These are phyloP conservation scores for Tylopilus felleus DNA, from an alignment of 768 basidiomycete species.

Conservation along the genomic window DNA sequence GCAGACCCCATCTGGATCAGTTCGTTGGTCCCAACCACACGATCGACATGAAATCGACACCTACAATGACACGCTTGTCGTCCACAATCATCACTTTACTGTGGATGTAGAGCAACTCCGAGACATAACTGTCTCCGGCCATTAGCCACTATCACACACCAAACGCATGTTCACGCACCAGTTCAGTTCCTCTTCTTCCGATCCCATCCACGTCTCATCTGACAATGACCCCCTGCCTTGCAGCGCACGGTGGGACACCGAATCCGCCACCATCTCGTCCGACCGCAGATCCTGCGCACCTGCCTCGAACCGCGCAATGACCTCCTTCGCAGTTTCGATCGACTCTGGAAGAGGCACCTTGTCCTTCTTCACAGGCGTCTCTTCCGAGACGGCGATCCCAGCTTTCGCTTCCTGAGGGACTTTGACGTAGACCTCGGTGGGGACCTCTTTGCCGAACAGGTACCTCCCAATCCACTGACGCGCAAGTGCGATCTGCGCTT, in stretches of 20 bases:
- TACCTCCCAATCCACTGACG: constrained; percentile 67
- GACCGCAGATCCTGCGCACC: constrained; percentile 54
- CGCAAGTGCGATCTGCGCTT: constrained; percentile 84
- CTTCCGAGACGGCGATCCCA: constrained; percentile 49
- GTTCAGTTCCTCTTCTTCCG: constrained; percentile 75
- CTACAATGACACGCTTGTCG: constrained; percentile 81
- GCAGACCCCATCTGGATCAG: constrained; percentile 79
- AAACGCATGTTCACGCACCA: constrained; percentile 49
- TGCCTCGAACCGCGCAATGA: constrained; percentile 67
- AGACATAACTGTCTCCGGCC: constrained; percentile 56
- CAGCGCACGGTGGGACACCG: constrained; percentile 78
- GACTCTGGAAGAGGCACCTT: constrained; percentile 65
- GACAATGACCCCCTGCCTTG: constrained; percentile 54
- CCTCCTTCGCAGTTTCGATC: constrained; percentile 63
- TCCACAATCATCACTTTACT: constrained; percentile 94
- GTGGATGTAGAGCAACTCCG: constrained; percentile 82
- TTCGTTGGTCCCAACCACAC: constrained; percentile 5
- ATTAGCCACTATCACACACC: constrained; percentile 4
- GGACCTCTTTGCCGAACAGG: constrained; percentile 31
- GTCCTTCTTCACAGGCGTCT: constrained; percentile 52
- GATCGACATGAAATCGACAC: constrained; percentile 25
- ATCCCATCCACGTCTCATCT: constrained; percentile 86
- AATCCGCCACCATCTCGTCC: constrained; percentile 67
- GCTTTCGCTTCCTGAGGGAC: constrained; percentile 49
- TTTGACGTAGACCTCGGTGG: constrained; percentile 56